phyloP scores from a whole-genome alignment of 2,329 filamentous ascomycete species.

The Apiospora malaysiana region DNA sequence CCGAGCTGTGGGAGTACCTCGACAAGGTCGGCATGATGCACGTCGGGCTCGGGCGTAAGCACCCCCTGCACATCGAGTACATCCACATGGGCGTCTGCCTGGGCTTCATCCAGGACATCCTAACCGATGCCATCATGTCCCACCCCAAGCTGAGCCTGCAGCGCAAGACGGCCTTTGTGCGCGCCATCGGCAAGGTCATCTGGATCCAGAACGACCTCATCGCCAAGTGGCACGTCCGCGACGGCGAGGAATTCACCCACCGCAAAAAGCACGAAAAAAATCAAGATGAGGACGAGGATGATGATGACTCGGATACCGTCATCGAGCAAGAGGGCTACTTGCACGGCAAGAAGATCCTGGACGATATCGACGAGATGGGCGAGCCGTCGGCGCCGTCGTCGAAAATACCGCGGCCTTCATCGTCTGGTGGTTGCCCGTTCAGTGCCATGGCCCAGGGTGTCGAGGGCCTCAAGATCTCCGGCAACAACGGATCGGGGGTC shows the following conservation, averaged over 20 bases:
- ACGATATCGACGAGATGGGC: constrained; percentile 41
- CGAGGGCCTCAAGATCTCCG: constrained; percentile 28
- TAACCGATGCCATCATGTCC: constrained; percentile 77
- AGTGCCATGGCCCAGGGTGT: constrained; percentile 30
- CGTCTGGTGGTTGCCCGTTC: constrained; percentile 33
- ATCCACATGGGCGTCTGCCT: constrained; percentile 77
- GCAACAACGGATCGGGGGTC: background rate
- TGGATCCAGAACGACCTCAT: constrained; percentile 91
- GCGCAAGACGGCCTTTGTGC: constrained; percentile 75
- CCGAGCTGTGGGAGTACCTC: constrained; percentile 84
- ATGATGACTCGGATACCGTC: constrained; percentile 50
- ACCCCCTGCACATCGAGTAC: constrained; percentile 80
- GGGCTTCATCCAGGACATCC: constrained; percentile 77
- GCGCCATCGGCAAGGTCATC: constrained; percentile 79
- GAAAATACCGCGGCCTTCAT: background rate
- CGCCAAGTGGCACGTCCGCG: constrained; percentile 79
- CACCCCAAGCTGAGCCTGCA: constrained; percentile 70
- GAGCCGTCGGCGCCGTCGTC: background rate
- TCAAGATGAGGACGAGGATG: constrained; percentile 61
- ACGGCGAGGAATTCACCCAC: constrained; percentile 64
- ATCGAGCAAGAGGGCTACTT: constrained; percentile 69
- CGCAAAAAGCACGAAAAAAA: constrained; percentile 62
- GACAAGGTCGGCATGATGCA: constrained; percentile 89
- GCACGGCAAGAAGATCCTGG: constrained; percentile 65
- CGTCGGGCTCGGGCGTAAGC: constrained; percentile 73